These are phyloP conservation scores for Rhizophlyctis rosea DNA, from an alignment of 192 early-diverging fungal genomes.

Conservation along the genomic window DNA sequence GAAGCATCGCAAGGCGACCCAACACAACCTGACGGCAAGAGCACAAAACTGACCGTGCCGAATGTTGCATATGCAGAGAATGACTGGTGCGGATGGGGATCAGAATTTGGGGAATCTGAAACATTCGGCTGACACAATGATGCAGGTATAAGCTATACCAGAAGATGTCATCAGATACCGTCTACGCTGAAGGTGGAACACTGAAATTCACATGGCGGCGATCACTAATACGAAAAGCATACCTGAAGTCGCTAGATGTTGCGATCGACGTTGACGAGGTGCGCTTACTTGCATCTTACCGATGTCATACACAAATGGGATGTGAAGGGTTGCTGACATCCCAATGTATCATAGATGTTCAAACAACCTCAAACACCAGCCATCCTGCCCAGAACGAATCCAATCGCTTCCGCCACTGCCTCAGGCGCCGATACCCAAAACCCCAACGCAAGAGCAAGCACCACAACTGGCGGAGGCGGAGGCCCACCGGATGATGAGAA, in stretches of 20 bases:
- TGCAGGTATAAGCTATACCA: slow-evolving; percentile 36
- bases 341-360: no score
- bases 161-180: slow-evolving; percentile 22
- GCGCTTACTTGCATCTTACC: slow-evolving; percentile 13
- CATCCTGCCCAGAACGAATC: no score
- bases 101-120: neutral
- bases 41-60: slow-evolving; percentile 28
- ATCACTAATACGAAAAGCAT: slow-evolving; percentile 30
- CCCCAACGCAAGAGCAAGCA: no score
- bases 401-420: no score
- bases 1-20: no score
- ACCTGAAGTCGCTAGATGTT: slow-evolving; percentile 35
- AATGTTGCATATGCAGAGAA: slow-evolving; percentile 16
- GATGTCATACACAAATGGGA: no score
- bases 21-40: no score
- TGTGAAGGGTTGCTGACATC: no score
- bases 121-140: slow-evolving; percentile 2
- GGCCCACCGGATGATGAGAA: slow-evolving; percentile 26
- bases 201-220: slow-evolving; percentile 48
- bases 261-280: slow-evolving; percentile 28
- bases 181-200: slow-evolving; percentile 28
- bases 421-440: no score
- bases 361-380: no score
- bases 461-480: no score
- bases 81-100: slow-evolving; percentile 12